Evolutionary conservation across 2,329 filamentous ascomycete genomes (phyloP).

Genomic region (Pseudophaeomoniella oleicola): DNA sequence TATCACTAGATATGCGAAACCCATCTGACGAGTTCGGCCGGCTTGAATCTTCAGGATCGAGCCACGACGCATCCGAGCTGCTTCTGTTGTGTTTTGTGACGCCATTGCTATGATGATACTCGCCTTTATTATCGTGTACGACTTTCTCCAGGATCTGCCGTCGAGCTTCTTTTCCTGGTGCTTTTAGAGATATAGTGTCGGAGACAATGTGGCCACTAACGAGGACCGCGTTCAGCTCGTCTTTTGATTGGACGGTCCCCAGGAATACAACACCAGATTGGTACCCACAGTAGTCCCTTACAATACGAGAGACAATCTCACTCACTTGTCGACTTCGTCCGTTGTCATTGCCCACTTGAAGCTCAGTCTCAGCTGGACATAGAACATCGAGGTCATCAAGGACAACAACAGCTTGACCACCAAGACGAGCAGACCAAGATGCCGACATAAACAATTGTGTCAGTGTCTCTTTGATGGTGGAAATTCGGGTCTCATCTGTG

Average conservation of each 20-base stretch:
- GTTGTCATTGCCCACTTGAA: slow-evolving; percentile 88
- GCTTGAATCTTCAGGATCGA: slow-evolving; percentile 55
- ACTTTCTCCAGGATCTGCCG: slow-evolving; percentile 72
- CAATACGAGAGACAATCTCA: slow-evolving; percentile 70
- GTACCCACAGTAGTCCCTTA: slow-evolving; percentile 67
- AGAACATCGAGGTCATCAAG: slow-evolving; percentile 88
- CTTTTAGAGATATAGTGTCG: slow-evolving; percentile 79
- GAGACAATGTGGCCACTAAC: slow-evolving; percentile 84
- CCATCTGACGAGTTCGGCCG: slow-evolving; percentile 37
- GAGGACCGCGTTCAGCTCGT: slow-evolving; percentile 78
- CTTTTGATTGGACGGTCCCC: slow-evolving; percentile 84
- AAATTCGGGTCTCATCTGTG: slow-evolving; percentile 78
- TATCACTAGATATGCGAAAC: slow-evolving; percentile 57
- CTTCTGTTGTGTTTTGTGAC: background rate
- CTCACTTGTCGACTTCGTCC: slow-evolving; percentile 83
- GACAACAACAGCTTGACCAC: slow-evolving; percentile 70
- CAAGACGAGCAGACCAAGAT: slow-evolving; percentile 77
- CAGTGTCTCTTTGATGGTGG: slow-evolving; percentile 80
- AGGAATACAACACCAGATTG: slow-evolving; percentile 74
- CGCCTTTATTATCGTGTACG: slow-evolving; percentile 31
- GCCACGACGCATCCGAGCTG: slow-evolving; percentile 35
- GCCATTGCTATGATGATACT: background rate
- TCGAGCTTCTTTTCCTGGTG: slow-evolving; percentile 82
- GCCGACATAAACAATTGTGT: slow-evolving; percentile 74
- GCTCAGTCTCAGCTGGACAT: slow-evolving; percentile 83